Base-by-base conservation (phyloP, 805 yeast species). In the Schwanniomyces vanrijiae region DNA sequence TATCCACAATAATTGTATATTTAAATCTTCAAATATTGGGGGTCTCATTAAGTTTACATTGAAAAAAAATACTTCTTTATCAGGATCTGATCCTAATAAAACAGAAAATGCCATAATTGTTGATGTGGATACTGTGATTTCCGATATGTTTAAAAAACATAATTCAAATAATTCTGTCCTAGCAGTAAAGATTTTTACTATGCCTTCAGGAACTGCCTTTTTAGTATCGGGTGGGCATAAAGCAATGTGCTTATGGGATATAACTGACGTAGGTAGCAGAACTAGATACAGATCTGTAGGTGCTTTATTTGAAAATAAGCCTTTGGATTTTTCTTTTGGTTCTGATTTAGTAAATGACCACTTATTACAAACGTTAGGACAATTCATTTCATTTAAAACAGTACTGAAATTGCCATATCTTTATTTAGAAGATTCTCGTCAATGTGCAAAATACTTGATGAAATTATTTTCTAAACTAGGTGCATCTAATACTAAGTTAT, bases 371-470 rank as follows among this genome's bases (percentile, higher is more conserved):
- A 78, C 87, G 1, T 72, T 92, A 44, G 69, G 76, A 9, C 78
- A 78, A 33, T 70, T 88, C 40, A 84, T 90, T 13, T 67, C 87
- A 1, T 90, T 73, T 65, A 81, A 79, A 53, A 89, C 97, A 0
- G 88, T 94, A 9, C 88, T 96, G 5, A 86, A 85, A 54, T 76
- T 75, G 37, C 89, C 89, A 1, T 80, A 80, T n/a, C 62, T 74
- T 26, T 82, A 78, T 59, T 75, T 90, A 60, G 88, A 84, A 50
- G 95, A 90, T 35, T 85, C 92, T 3, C 79, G 97, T 48, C 81
- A 86, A 37, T 92, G 98, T 69, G 97, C 98, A 1, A 81, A 84
- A 28, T 87, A 77, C 52, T 64, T 94, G 44, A 76, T 81, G 33
- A 76, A 78, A 47, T 66, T 90, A 16, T 75, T 90, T 45, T 75